Evolutionary conservation across 2,329 filamentous ascomycete species (phyloP).

Genomic region (Rhynchosporium graminicola): DNA sequence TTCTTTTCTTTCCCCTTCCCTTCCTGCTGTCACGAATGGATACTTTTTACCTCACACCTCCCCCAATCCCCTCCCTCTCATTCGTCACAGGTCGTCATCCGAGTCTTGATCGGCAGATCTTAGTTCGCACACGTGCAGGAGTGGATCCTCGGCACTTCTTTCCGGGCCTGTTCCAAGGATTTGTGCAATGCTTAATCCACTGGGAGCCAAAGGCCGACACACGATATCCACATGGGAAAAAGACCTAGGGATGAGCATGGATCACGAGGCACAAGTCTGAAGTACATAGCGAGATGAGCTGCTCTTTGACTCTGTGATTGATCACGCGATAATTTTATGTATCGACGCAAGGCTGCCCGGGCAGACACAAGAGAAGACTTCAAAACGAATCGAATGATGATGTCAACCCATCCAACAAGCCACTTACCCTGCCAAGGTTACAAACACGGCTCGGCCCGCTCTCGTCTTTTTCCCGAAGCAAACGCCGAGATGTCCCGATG

Average conservation of each 20-base stretch:
- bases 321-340: no score
- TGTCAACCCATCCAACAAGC: background rate
- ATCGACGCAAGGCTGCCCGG: no score
- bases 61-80: background rate
- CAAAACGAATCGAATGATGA: no score
- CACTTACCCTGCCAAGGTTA: background rate
- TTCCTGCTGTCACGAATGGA: background rate
- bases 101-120: constrained; percentile 5
- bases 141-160: background rate
- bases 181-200: background rate
- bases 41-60: constrained; percentile 8
- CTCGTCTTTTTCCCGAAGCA: background rate
- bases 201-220: background rate
- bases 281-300: no score
- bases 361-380: no score
- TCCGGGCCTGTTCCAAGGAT: background rate
- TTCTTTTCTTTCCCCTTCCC: background rate
- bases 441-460: constrained; percentile 3
- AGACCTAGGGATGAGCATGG: background rate
- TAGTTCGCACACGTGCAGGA: constrained; percentile 3
- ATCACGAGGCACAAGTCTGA: no score
- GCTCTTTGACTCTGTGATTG: no score
- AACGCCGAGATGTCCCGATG: background rate
- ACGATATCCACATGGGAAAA: background rate
- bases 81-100: background rate